Evolutionary conservation across 208 protist genomes (phyloP), one percentile per base, ranked within the genome.

Genomic region (Leishmania amazonensis): DNA sequence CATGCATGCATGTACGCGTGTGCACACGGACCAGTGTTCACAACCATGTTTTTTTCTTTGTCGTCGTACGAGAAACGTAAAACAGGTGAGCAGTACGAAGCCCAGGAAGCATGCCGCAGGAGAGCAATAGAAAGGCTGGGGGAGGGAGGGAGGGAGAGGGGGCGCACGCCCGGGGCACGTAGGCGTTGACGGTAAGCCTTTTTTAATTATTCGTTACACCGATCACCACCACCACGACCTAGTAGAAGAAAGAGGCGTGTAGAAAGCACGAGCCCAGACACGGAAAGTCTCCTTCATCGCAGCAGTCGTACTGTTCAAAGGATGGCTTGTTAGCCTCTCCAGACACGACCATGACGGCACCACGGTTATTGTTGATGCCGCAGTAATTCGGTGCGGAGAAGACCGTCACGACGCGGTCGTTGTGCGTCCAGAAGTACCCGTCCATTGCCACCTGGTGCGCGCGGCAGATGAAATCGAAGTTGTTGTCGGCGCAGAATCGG

Each of bases 401-500:
- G 5, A 95, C 81, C 7, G 91, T 95, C 57, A 96, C 81, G 2
- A 93, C 87, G 49, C 78, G 86, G 31, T 89, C 81, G 53, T 89
- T 72, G 77, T 95, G 93, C 31, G 80, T 82, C 88, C 89, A 95
- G 62, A 84, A 71, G 85, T 92, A 95, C 4, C 98, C 98, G 1
- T 99, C 95, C 86, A 96, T 93, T 21, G 96, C 93, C 15, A 99
- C 74, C 88, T 99, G 95, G 79, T 99, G 97, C 21, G 98, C 93
- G 38, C 95, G 80, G 83, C 87, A 93, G 72, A 99, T 97, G 38
- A 99, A 93, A 78, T 99, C 98, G n/a, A 99, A 90, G 58, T 99
- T 92, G 84, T 99, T 98, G 81, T 96, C 90, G n/a, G 94, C 79
- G 35, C 99, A 93, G 85, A 99, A 99, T 47, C 91, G 85, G n/a